Conservation (phyloP, 306 rosid genomes). For the Casuarina glauca region DNA sequence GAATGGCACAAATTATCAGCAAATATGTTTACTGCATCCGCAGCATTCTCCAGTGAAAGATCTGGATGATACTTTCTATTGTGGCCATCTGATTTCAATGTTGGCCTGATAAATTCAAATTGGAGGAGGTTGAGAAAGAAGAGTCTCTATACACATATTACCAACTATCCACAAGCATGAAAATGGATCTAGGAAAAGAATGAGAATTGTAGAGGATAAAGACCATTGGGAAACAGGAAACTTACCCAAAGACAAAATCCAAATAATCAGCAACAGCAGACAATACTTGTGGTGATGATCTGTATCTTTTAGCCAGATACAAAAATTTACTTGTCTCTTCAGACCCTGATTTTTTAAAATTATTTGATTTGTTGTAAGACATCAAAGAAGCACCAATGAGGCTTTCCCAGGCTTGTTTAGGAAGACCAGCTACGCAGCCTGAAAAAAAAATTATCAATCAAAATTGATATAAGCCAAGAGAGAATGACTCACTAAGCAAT, state of each 20-base stretch:
- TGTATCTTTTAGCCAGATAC: conserved; percentile 62
- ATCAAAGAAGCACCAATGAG: conserved; percentile 64
- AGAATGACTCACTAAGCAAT: neutral
- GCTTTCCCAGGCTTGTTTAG: conserved; percentile 58
- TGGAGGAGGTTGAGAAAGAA: conserved; percentile 24
- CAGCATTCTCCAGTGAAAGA: conserved; percentile 39
- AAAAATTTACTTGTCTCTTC: conserved; percentile 51
- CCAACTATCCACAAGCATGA: conserved; percentile 4
- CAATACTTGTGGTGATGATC: conserved; percentile 61
- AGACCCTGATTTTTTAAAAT: conserved; percentile 27
- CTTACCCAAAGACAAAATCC: conserved; percentile 73
- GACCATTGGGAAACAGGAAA: conserved; percentile 2
- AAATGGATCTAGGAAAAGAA: conserved; percentile 10
- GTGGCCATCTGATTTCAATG: conserved; percentile 40
- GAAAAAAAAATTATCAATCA: conserved; percentile 16
- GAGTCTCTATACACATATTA: neutral
- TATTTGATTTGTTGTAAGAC: conserved; percentile 46
- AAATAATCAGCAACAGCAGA: conserved; percentile 78
- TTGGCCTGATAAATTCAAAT: conserved; percentile 45
- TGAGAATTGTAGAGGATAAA: conserved; percentile 7
- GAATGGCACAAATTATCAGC: conserved; percentile 65
- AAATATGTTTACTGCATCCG: conserved; percentile 49
- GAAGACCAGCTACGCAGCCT: conserved; percentile 42
- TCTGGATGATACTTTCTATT: conserved; percentile 47
- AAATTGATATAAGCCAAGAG: neutral